phyloP scores from a whole-genome alignment of 1,284 basidiomycete genomes.

The Amylostereum chailletii region DNA sequence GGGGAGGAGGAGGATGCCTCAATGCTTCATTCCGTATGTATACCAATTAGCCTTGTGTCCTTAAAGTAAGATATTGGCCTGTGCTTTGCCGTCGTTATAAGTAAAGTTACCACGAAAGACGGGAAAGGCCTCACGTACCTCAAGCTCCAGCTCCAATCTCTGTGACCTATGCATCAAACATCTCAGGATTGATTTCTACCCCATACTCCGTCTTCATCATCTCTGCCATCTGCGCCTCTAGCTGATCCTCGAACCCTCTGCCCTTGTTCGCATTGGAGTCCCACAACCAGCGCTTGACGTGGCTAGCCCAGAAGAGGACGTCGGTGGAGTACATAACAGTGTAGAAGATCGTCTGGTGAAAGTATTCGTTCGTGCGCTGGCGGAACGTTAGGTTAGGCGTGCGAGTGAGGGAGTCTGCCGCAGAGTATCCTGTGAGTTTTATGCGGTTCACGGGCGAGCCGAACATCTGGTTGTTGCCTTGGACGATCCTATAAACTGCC shows the following conservation, averaged over 20 bases:
- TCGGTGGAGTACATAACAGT: constrained; percentile 46
- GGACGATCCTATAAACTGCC: constrained; percentile 40
- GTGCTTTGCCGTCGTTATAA: no score
- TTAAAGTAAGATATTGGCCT: no score
- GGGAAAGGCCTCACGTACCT: no score
- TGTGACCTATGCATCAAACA: neutral
- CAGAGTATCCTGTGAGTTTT: constrained; percentile 73
- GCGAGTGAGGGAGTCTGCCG: constrained; percentile 45
- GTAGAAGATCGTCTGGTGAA: constrained; percentile 45
- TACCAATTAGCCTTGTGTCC: no score
- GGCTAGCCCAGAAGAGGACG: constrained; percentile 45
- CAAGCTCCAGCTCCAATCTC: no score
- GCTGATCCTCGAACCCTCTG: constrained; percentile 15
- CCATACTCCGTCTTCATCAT: constrained; percentile 15
- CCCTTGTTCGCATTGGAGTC: constrained; percentile 12
- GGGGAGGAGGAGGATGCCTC: no score
- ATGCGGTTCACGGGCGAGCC: constrained; percentile 83
- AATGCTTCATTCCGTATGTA: no score
- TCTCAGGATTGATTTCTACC: constrained; percentile 20
- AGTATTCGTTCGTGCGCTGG: constrained; percentile 38
- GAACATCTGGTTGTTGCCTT: constrained; percentile 72
- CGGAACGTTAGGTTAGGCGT: constrained; percentile 27
- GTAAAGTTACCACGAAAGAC: no score
- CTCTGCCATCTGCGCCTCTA: constrained; percentile 13
- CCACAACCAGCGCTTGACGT: constrained; percentile 37